Evolutionary conservation across 768 basidiomycete species (phyloP).

Genomic region (Panaeolus cyanescens): DNA sequence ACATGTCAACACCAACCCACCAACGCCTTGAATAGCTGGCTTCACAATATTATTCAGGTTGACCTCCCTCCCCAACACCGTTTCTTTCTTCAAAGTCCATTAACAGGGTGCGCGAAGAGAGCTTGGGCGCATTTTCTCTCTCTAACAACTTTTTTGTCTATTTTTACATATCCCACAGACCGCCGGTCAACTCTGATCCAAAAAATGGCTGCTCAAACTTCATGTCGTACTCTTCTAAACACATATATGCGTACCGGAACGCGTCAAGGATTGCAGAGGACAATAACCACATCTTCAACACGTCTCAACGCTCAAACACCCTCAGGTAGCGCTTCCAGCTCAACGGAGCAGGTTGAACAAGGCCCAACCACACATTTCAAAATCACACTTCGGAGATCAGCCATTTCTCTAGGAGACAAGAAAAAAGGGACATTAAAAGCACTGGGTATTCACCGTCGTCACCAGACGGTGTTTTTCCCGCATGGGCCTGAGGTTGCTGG

Average conservation of each 20-base stretch:
- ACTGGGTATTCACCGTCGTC: slow-evolving; percentile 80
- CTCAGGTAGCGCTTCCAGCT: background rate
- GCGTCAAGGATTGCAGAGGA: slow-evolving; percentile 11
- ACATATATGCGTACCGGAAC: slow-evolving; percentile 11
- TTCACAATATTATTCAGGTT: no score
- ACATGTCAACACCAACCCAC: no score
- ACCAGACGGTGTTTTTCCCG: slow-evolving; percentile 83
- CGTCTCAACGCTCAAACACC: background rate
- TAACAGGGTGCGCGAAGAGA: no score
- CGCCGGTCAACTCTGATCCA: no score
- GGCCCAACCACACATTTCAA: slow-evolving; percentile 73
- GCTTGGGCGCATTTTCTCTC: no score
- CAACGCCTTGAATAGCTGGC: no score
- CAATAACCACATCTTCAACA: slow-evolving; percentile 11
- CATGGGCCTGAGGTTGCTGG: slow-evolving; percentile 78
- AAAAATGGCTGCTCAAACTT: background rate
- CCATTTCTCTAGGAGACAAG: slow-evolving; percentile 75
- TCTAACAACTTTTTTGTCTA: no score
- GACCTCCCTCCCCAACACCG: no score
- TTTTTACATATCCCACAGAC: no score
- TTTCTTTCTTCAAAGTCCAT: no score
- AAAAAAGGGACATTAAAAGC: slow-evolving; percentile 77
- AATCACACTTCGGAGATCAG: slow-evolving; percentile 87
- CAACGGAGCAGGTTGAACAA: background rate
- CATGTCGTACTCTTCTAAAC: slow-evolving; percentile 14